Evolutionary conservation across 2,329 filamentous ascomycete species (phyloP).

Genomic region (Paraconiothyrium brasiliense): DNA sequence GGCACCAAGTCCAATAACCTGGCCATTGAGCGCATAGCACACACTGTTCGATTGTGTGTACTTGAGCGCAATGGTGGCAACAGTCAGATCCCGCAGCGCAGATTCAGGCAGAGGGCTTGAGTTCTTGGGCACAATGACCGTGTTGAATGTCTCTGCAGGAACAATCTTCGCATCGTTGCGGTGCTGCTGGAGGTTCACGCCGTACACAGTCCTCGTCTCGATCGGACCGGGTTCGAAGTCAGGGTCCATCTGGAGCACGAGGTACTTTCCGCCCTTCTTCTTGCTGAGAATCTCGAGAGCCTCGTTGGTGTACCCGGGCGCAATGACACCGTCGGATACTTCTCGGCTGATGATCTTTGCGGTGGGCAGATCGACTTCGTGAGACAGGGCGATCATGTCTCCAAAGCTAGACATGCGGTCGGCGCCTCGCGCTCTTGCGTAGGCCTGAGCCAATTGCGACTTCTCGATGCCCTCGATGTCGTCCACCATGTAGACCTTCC

Average conservation of each 20-base stretch:
- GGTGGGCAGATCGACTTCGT: slow-evolving; percentile 88
- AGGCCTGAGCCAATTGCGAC: slow-evolving; percentile 89
- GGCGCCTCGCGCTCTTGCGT: slow-evolving; percentile 92
- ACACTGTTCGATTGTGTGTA: slow-evolving; percentile 99
- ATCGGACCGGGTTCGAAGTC: slow-evolving; percentile 77
- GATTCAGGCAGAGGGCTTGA: slow-evolving; percentile 75
- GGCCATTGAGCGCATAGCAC: slow-evolving; percentile 94
- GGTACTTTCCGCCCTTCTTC: slow-evolving; percentile 98
- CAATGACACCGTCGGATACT: slow-evolving; percentile 96
- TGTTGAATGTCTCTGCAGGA: slow-evolving; percentile 81
- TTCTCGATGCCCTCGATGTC: slow-evolving; percentile 89
- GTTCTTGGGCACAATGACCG: slow-evolving; percentile 86
- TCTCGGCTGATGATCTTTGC: slow-evolving; percentile 98
- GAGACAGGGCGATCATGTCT: slow-evolving; percentile 92
- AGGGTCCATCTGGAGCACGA: slow-evolving; percentile 93
- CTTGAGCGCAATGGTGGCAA: slow-evolving; percentile 96
- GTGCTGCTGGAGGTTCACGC: slow-evolving; percentile 85
- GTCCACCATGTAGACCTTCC: slow-evolving; percentile 98
- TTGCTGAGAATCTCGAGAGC: slow-evolving; percentile 92
- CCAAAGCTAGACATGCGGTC: slow-evolving; percentile 99
- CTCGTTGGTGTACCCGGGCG: slow-evolving; percentile 83
- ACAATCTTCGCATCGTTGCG: slow-evolving; percentile 92
- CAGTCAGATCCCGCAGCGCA: slow-evolving; percentile 87
- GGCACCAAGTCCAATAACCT: slow-evolving; percentile 91
- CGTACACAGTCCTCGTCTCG: slow-evolving; percentile 89